Conservation (phyloP, 179 eudicot species). For the Patellifolia procumbens region DNA sequence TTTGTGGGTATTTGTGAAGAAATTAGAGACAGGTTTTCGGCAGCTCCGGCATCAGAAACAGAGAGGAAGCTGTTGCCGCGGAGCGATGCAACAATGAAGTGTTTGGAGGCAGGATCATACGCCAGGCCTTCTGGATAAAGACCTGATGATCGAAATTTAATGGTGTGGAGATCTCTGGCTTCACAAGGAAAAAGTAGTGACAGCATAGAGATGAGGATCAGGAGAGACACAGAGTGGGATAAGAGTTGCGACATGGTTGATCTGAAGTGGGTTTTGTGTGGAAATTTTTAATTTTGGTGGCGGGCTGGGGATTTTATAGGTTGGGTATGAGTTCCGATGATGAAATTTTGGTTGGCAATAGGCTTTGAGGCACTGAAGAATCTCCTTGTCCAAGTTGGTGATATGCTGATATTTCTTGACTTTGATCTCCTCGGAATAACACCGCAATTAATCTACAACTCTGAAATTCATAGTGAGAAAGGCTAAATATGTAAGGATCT, state of each 20-base stretch:
- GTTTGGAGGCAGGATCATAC: constrained; percentile 58
- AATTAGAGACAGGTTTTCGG: constrained; percentile 41
- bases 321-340: constrained; percentile 2
- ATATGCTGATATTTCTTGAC: neutral
- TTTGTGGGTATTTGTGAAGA: constrained; percentile 24
- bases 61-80: constrained; percentile 45
- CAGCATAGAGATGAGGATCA: constrained; percentile 11
- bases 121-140: constrained; percentile 68
- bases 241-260: neutral
- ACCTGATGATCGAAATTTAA: constrained; percentile 51
- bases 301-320: constrained; percentile 4
- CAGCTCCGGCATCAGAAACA: constrained; percentile 67
- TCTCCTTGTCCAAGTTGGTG: neutral
- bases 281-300: no score
- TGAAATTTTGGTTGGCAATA: neutral
- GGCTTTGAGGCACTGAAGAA: neutral
- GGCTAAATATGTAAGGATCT: no score
- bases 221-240: neutral
- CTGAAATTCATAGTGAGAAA: no score
- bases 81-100: constrained; percentile 63
- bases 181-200: neutral
- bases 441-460: neutral
- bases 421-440: neutral
- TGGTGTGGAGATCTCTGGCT: constrained; percentile 43
- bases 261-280: neutral